Base-by-base conservation (phyloP, 441 rosid species). In the Croton laevigatus region DNA sequence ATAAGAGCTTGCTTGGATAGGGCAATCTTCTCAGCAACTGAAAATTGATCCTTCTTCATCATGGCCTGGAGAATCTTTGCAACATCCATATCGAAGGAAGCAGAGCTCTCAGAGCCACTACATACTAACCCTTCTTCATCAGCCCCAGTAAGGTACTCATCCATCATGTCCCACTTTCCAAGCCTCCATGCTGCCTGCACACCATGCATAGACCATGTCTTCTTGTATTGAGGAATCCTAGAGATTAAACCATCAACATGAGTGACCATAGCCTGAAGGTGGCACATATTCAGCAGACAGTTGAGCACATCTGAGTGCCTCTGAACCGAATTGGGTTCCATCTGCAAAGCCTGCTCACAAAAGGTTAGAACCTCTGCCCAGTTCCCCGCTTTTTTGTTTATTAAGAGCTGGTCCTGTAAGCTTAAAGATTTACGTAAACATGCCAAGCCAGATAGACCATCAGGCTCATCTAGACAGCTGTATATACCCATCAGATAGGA, bases 131-230 rank as follows among this genome's bases (percentile, higher is more conserved):
- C 99, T 71, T 91, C 97, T 77, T 80, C 88, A 80, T 87, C 91
- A 73, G 98, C 96, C 76, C 92, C 97, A 76, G 80, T 78, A 72
- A 96, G 91, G 88, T 93, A 96, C 82, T 96, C 97, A 78, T 89
- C 87, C 99, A 96, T 93, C 90, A 96, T 84, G 80, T 90, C 96
- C 99, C 99, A 96, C 76, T 88, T 86, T 70, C 97, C 94, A 73
- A 96, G 98, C 79, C 99, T 91, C 99, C 99, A 96, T 65, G 99
- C 99, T 68, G 98, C 98, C 87, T 96, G 99, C 79, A 93, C 93
- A 73, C 99, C 99, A 84, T 93, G 98, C 92, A 95, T 96, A 81
- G 96, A 90, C 99, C 98, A 93, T 68, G 98, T 96, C 87, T 96
- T 93, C 85, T 86, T 93, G 87, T 90, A 88, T 77, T 83, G 86